Percentiles rank a stretch among this genome's conserved stretches.
Conservation (phyloP, 2,329 filamentous ascomycete species). For the Trichoderma sp. region DNA sequence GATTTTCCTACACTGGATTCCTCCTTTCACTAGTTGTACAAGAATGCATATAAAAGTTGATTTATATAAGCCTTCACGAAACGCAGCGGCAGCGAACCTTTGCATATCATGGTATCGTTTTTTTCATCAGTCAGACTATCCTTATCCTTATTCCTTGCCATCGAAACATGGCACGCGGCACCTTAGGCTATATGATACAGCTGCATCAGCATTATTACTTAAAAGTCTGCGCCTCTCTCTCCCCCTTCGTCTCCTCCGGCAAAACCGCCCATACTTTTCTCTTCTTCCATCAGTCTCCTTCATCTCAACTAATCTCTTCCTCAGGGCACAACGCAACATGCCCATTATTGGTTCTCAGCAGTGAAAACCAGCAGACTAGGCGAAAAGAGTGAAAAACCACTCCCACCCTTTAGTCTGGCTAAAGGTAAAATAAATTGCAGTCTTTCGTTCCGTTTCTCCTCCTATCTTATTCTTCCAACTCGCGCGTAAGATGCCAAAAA, state of each 20-base stretch:
- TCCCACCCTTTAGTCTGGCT: not conserved
- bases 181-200: conserved; percentile 26
- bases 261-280: not conserved
- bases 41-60: not conserved
- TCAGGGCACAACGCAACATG: not conserved
- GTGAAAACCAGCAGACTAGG: not conserved
- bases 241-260: not conserved
- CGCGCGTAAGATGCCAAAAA: not conserved
- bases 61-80: not conserved
- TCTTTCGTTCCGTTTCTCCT: conserved; percentile 1
- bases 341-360: not conserved
- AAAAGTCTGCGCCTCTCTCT: not conserved
- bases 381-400: not conserved
- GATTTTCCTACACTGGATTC: too few species aligned
- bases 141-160: not conserved
- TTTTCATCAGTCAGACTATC: not conserved
- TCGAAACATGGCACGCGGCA: not conserved
- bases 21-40: not conserved
- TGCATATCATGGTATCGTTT: not conserved
- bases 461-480: not conserved
- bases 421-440: not conserved
- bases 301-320: not conserved
- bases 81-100: not conserved
- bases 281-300: not conserved
- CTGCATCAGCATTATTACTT: conserved; percentile 16